A percentile compares a stretch with the other conserved stretches of the same genome.
phyloP scores from a whole-genome alignment of 2,329 filamentous ascomycete genomes.

The Dothistroma pini region DNA sequence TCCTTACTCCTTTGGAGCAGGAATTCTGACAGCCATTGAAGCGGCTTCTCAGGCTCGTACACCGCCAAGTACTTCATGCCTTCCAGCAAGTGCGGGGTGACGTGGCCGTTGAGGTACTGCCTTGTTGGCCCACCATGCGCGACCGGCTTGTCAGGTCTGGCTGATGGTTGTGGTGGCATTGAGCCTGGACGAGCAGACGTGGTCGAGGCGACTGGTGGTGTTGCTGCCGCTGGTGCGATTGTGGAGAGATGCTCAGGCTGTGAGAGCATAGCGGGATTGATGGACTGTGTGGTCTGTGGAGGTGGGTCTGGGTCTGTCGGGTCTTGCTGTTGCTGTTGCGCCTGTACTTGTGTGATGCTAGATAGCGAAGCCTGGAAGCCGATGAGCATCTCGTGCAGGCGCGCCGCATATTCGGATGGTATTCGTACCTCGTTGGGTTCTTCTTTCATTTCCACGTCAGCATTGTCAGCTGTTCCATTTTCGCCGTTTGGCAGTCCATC shows the following conservation, averaged over 20 bases:
- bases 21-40: slow-evolving; percentile 49
- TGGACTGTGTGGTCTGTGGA: slow-evolving; percentile 18
- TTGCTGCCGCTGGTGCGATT: slow-evolving; percentile 19
- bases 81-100: slow-evolving; percentile 50
- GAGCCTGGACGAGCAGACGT: slow-evolving; percentile 27
- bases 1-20: slow-evolving; percentile 47
- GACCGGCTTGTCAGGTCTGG: slow-evolving; percentile 37
- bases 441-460: slow-evolving; percentile 38
- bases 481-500: slow-evolving; percentile 28
- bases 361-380: slow-evolving; percentile 16
- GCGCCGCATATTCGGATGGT: slow-evolving; percentile 4
- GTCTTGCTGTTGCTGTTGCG: slow-evolving; percentile 6
- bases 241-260: slow-evolving; percentile 22
- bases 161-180: slow-evolving; percentile 32
- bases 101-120: slow-evolving; percentile 48
- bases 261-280: slow-evolving; percentile 10
- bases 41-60: slow-evolving; percentile 50
- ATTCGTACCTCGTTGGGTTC: slow-evolving; percentile 26
- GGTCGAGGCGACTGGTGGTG: slow-evolving; percentile 23
- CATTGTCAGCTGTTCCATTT: slow-evolving; percentile 22
- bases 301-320: slow-evolving; percentile 27
- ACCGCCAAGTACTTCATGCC: slow-evolving; percentile 51
- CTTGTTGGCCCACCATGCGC: slow-evolving; percentile 48
- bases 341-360: slow-evolving; percentile 20
- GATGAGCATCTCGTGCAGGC: slow-evolving; percentile 6